Conservation (phyloP, 169 alveolate species). For the Plasmodium blacklocki region DNA sequence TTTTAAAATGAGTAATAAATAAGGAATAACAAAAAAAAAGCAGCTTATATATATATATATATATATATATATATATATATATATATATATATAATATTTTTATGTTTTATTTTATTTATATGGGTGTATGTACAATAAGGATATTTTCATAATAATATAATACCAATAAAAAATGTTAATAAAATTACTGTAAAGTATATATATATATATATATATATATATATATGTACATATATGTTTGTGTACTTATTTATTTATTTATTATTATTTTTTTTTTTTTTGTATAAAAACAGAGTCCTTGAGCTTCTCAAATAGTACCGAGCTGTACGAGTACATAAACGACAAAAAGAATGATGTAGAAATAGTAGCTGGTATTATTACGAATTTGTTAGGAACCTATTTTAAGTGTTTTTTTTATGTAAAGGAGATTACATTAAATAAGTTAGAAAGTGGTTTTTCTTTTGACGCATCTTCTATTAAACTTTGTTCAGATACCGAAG, state of each 20-base stretch:
- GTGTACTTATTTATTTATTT: no score
- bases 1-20: no score
- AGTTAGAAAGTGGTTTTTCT: conserved; percentile 78
- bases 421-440: conserved; percentile 38
- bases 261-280: neutral
- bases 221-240: no score
- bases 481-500: conserved; percentile 74
- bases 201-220: no score
- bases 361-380: conserved; percentile 56
- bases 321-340: neutral
- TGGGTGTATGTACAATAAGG: no score
- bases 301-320: neutral
- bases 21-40: conserved; percentile 4
- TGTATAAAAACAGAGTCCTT: neutral
- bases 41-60: no score
- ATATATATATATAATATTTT: no score
- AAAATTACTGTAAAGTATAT: no score
- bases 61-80: no score
- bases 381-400: conserved; percentile 44
- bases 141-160: no score
- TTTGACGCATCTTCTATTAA: conserved; percentile 85
- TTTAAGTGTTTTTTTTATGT: conserved; percentile 73
- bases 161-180: no score
- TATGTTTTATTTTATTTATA: no score
- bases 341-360: conserved; percentile 16